Evolutionary conservation across 2,329 filamentous ascomycete genomes (phyloP).

Genomic region (Penicillium sumatraense): DNA sequence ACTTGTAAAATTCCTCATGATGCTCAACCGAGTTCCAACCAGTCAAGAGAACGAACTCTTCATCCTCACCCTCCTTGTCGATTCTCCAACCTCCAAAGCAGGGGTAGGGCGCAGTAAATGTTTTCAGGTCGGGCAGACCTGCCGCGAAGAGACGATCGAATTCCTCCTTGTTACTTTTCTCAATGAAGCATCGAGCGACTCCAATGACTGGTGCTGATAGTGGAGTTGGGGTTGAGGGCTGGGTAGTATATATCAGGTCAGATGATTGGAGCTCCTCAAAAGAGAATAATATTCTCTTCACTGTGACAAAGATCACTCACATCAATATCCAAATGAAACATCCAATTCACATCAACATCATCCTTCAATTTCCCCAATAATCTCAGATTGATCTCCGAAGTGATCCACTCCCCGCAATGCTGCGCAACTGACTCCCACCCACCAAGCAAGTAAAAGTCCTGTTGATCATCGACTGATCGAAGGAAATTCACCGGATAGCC

Average conservation of each 20-base stretch:
- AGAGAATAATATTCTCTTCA: neutral
- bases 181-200: constrained; percentile 41
- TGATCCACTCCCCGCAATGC: constrained; percentile 51
- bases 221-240: constrained; percentile 26
- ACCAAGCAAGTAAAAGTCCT: constrained; percentile 50
- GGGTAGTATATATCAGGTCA: neutral
- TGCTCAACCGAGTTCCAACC: constrained; percentile 45
- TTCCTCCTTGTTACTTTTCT: constrained; percentile 16
- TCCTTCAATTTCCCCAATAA: constrained; percentile 42
- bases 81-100: constrained; percentile 47
- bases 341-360: constrained; percentile 46
- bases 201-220: constrained; percentile 35
- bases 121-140: constrained; percentile 31
- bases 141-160: constrained; percentile 35
- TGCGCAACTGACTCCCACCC: constrained; percentile 50
- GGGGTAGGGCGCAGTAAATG: constrained; percentile 30
- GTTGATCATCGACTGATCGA: constrained; percentile 51
- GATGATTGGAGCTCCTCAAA: too few relatives aligned
- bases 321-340: constrained; percentile 50
- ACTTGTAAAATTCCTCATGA: constrained; percentile 39
- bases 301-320: constrained; percentile 22
- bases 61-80: constrained; percentile 39
- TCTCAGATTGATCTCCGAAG: constrained; percentile 46
- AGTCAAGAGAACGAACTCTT: constrained; percentile 50
- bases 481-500: constrained; percentile 43